Conservation (phyloP, 805 yeast genomes). For the Myxozyma udenii region DNA sequence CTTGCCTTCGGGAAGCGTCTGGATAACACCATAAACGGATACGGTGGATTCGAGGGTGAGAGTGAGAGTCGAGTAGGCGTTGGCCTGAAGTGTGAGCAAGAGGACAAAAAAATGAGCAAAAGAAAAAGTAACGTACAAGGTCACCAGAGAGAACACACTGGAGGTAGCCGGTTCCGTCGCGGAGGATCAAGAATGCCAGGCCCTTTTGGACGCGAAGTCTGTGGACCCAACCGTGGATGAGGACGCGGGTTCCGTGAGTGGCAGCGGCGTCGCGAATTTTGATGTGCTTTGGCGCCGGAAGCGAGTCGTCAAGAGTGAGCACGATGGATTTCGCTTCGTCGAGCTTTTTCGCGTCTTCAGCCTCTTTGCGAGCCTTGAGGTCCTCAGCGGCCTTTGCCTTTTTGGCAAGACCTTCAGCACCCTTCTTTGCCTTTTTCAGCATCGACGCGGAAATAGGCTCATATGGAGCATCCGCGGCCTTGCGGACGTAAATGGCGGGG, state of each 20-base stretch:
- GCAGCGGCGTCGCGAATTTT: conserved; percentile 59
- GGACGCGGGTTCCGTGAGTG: conserved; percentile 64
- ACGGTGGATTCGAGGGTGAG: conserved; percentile 88
- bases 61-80: conserved; percentile 77
- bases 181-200: conserved; percentile 78
- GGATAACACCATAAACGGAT: conserved; percentile 72
- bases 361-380: conserved; percentile 53
- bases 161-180: conserved; percentile 92
- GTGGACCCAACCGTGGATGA: conserved; percentile 93
- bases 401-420: conserved; percentile 86
- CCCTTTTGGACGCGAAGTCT: conserved; percentile 92
- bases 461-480: conserved; percentile 60
- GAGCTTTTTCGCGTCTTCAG: conserved; percentile 69
- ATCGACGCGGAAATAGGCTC: conserved; percentile 85
- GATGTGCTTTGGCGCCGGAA: conserved; percentile 65
- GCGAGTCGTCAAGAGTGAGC: conserved; percentile 67
- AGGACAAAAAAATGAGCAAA: neutral
- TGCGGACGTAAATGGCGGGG: conserved; percentile 51
- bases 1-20: conserved; percentile 90
- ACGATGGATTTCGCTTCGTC: conserved; percentile 76
- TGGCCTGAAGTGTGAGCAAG: conserved; percentile 46
- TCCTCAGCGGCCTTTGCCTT: conserved; percentile 60
- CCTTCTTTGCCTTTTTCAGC: conserved; percentile 92
- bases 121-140: conserved; percentile 40
- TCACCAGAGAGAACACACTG: conserved; percentile 89